These are phyloP conservation scores for Nelumbo lutea DNA, from an alignment of 164 flowering plant genomes.

Conservation along the genomic window DNA sequence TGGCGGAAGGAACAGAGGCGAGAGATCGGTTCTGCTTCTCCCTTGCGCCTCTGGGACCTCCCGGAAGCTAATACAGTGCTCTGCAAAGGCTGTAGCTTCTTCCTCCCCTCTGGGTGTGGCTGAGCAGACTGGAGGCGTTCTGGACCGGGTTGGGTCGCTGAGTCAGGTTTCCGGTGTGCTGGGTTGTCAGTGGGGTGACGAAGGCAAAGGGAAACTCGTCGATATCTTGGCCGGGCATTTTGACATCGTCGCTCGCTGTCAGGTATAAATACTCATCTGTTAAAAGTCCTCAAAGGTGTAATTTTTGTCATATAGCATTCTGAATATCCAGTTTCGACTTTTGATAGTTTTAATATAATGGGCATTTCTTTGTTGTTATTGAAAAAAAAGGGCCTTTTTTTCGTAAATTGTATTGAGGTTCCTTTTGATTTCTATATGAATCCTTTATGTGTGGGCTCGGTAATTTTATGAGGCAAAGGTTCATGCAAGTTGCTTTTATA, in stretches of 20 bases:
- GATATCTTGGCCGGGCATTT: constrained; percentile 80
- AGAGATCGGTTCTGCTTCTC: not conserved
- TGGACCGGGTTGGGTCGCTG: constrained; percentile 51
- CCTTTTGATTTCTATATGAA: too few species aligned
- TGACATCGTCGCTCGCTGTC: constrained; percentile 94
- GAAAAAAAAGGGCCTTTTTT: too few species aligned
- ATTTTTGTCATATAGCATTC: not conserved
- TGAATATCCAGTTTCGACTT: not conserved
- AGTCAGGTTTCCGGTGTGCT: constrained; percentile 88
- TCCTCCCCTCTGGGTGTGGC: constrained; percentile 24
- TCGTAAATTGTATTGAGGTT: too few species aligned
- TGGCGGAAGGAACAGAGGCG: constrained; percentile 7
- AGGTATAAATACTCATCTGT: constrained; percentile 33
- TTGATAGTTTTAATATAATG: not conserved
- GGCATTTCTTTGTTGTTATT: too few species aligned
- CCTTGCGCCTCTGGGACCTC: not conserved
- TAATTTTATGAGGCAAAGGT: too few species aligned
- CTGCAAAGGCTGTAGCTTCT: constrained; percentile 27
- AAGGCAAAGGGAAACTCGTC: constrained; percentile 98
- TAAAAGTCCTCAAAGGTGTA: not conserved
- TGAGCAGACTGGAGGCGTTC: constrained; percentile 18
- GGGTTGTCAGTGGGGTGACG: constrained; percentile 95
- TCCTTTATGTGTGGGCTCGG: too few species aligned
- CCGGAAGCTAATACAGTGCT: constrained; percentile 17
- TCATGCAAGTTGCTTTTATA: too few species aligned